A percentile compares a stretch with the other conserved stretches of the same genome.
phyloP scores from a whole-genome alignment of 1,284 basidiomycete genomes.

The Mycena citricolor region DNA sequence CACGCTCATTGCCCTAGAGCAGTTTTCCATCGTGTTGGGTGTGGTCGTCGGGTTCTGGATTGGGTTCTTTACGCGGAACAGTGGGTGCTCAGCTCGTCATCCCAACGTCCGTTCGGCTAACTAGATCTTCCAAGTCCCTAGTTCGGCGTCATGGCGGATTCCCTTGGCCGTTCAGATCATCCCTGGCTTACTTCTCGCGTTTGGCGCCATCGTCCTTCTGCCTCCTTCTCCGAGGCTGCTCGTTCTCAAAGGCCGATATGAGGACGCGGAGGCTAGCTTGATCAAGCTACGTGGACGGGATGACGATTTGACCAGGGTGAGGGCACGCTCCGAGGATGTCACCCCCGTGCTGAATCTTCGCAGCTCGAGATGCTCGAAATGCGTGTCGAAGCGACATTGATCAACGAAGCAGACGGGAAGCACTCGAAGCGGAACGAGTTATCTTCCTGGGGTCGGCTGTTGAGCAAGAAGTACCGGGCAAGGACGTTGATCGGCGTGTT shows the following conservation, averaged over 20 bases:
- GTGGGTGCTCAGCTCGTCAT: constrained; percentile 37
- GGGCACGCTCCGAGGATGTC: background rate
- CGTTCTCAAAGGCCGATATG: constrained; percentile 54
- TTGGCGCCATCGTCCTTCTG: constrained; percentile 59
- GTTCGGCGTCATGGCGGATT: constrained; percentile 72
- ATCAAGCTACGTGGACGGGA: constrained; percentile 46
- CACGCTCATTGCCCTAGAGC: constrained; percentile 77
- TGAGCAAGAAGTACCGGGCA: constrained; percentile 49
- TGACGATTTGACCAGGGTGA: constrained; percentile 14
- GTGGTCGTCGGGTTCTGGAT: constrained; percentile 82
- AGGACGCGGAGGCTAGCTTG: constrained; percentile 53
- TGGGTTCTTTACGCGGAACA: constrained; percentile 67
- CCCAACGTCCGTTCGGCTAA: background rate
- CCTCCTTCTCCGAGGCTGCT: constrained; percentile 75
- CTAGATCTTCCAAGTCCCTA: constrained; percentile 43
- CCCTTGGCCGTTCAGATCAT: constrained; percentile 72
- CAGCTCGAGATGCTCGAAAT: constrained; percentile 75
- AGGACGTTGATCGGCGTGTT: constrained; percentile 67
- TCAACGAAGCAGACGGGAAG: constrained; percentile 33
- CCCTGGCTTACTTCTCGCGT: constrained; percentile 63
- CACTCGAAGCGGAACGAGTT: constrained; percentile 35
- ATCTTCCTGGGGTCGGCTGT: constrained; percentile 54
- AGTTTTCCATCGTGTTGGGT: constrained; percentile 75
- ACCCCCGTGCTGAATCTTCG: background rate
- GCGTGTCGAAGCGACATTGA: constrained; percentile 58